These are phyloP conservation scores for Pyricularia grisea DNA, from an alignment of 2,329 filamentous ascomycete species.

Conservation along the genomic window DNA sequence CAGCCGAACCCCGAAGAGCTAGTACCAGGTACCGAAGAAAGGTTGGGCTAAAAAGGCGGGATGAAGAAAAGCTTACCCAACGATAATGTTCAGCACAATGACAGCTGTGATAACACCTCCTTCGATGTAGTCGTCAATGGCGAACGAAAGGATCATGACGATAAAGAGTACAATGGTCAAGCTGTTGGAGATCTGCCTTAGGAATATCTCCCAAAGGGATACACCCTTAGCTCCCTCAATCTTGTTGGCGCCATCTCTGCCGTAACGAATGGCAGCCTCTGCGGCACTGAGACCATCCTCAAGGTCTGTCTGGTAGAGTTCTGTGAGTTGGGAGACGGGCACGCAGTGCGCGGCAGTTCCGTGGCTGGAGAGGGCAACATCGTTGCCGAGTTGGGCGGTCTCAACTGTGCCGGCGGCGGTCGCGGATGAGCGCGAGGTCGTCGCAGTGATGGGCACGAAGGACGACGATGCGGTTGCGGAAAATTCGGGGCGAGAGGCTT, in stretches of 20 bases:
- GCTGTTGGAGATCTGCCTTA: slow-evolving; percentile 70
- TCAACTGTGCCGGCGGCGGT: slow-evolving; percentile 12
- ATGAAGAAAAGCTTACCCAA: slow-evolving; percentile 26
- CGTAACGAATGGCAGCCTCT: slow-evolving; percentile 57
- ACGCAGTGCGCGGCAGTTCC: slow-evolving; percentile 13
- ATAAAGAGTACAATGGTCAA: slow-evolving; percentile 65
- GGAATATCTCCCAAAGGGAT: slow-evolving; percentile 65
- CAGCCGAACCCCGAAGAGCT: neutral
- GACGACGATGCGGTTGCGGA: neutral
- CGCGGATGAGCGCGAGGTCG: slow-evolving; percentile 11
- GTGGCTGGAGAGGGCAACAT: slow-evolving; percentile 17
- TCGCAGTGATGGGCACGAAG: slow-evolving; percentile 3
- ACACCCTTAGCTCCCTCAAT: slow-evolving; percentile 63
- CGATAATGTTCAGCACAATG: slow-evolving; percentile 40
- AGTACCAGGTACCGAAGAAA: neutral
- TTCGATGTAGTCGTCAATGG: slow-evolving; percentile 43
- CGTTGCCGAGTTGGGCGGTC: slow-evolving; percentile 8
- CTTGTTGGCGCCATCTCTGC: slow-evolving; percentile 58
- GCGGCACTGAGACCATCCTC: slow-evolving; percentile 50
- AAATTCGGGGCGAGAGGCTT: neutral
- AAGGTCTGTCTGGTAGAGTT: slow-evolving; percentile 14
- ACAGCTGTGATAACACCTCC: slow-evolving; percentile 42
- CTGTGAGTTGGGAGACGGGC: slow-evolving; percentile 13
- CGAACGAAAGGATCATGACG: slow-evolving; percentile 58
- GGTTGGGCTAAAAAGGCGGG: neutral